Conservation (phyloP, 805 yeast genomes). For the Teunomyces atbi region DNA sequence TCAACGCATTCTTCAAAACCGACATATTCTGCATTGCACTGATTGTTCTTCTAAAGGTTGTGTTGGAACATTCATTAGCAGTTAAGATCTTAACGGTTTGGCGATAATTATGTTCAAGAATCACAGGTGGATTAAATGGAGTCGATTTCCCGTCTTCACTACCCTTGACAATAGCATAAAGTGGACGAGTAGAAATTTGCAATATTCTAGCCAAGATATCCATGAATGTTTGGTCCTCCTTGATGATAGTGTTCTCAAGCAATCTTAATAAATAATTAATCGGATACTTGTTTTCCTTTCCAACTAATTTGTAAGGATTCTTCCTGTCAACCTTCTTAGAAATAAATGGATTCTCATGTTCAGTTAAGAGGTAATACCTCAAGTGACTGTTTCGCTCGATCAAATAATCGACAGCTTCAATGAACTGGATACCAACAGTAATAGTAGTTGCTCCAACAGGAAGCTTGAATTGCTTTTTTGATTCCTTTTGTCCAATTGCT, state of each 20-base stretch:
- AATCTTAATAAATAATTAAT: slow-evolving; percentile 65
- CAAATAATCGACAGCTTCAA: slow-evolving; percentile 71
- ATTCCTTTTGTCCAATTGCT: slow-evolving; percentile 27
- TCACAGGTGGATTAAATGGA: slow-evolving; percentile 52
- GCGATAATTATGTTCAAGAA: slow-evolving; percentile 61
- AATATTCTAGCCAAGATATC: slow-evolving; percentile 73
- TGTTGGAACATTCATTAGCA: slow-evolving; percentile 80
- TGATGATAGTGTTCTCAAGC: slow-evolving; percentile 61
- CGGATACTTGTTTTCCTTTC: slow-evolving; percentile 59
- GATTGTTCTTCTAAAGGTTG: slow-evolving; percentile 80
- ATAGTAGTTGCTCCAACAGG: slow-evolving; percentile 68
- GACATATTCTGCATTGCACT: slow-evolving; percentile 78
- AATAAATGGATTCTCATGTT: slow-evolving; percentile 55
- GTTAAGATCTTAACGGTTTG: slow-evolving; percentile 65
- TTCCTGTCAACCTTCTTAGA: slow-evolving; percentile 32
- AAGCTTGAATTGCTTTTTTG: slow-evolving; percentile 23
- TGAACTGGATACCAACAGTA: slow-evolving; percentile 69
- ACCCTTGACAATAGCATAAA: slow-evolving; percentile 49
- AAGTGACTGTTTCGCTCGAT: slow-evolving; percentile 66
- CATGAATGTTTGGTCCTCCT: slow-evolving; percentile 72
- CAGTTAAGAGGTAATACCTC: slow-evolving; percentile 73
- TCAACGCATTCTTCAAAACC: slow-evolving; percentile 56
- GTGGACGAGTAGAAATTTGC: slow-evolving; percentile 74
- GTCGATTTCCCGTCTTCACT: slow-evolving; percentile 14
- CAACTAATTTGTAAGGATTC: slow-evolving; percentile 8